A percentile compares a stretch with the other conserved stretches of the same genome.
Conservation (phyloP, 1,139 yeast species). For the Pichia inconspicua region DNA sequence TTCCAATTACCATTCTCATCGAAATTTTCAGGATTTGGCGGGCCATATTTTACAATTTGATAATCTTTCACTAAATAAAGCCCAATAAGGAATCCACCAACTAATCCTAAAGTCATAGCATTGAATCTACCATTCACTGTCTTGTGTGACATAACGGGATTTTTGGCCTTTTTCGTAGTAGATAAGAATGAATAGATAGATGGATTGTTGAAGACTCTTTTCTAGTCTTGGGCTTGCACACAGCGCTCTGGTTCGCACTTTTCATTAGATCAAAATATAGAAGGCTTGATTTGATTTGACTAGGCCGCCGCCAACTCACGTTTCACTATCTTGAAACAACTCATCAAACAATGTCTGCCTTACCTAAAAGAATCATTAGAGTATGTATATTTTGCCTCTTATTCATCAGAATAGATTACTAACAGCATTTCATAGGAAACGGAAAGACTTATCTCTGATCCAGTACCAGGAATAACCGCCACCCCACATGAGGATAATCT, state of each 20-base stretch:
- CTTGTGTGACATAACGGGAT: constrained; percentile 15
- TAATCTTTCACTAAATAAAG: constrained; percentile 26
- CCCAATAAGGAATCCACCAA: constrained; percentile 23
- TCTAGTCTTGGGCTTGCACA: too few species aligned
- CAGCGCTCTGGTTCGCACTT: too few species aligned
- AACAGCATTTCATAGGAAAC: constrained; percentile 50
- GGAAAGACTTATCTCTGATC: constrained; percentile 83
- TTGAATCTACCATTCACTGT: constrained; percentile 24
- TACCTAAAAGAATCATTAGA: constrained; percentile 86
- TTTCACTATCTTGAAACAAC: neutral
- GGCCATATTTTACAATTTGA: constrained; percentile 26
- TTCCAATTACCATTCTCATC: constrained; percentile 29
- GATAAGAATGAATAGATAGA: neutral
- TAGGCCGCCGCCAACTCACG: neutral
- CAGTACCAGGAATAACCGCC: constrained; percentile 94
- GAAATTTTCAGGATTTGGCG: constrained; percentile 29
- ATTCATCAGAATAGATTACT: neutral
- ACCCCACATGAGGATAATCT: constrained; percentile 88
- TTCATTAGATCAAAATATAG: neutral
- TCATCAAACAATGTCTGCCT: constrained; percentile 19
- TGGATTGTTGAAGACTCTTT: too few species aligned
- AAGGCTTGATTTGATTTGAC: neutral
- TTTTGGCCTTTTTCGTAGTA: neutral
- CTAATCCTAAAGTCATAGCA: constrained; percentile 21
- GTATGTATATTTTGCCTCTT: constrained; percentile 29